Evolutionary conservation across 1,284 basidiomycete species (phyloP).

Genomic region (Austroboletus novae-zelandiae): DNA sequence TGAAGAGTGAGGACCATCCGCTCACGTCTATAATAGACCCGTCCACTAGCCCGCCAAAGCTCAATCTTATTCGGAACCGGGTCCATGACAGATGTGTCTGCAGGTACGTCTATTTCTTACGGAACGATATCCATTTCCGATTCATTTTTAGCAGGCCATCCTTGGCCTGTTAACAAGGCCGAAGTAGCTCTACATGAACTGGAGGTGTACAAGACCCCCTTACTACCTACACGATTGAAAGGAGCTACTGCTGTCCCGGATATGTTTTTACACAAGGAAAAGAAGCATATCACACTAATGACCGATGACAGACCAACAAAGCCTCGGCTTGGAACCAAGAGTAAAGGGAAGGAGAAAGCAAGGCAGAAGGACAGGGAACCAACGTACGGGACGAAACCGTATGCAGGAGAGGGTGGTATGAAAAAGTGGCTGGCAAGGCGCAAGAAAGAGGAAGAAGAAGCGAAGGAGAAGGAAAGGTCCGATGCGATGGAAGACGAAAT

Average conservation of each 20-base stretch:
- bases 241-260: conserved; percentile 51
- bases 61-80: conserved; percentile 46
- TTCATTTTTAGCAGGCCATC: conserved; percentile 27
- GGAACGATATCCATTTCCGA: conserved; percentile 6
- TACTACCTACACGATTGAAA: conserved; percentile 66
- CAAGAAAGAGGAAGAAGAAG: conserved; percentile 38
- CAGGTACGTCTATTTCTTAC: conserved; percentile 22
- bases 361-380: conserved; percentile 30
- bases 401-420: conserved; percentile 70
- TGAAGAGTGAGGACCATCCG: conserved; percentile 1
- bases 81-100: conserved; percentile 34
- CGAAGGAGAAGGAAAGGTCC: conserved; percentile 27
- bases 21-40: conserved; percentile 34
- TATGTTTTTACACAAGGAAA: conserved; percentile 61
- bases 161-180: conserved; percentile 46
- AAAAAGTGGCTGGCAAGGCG: conserved; percentile 66
- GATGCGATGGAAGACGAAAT: conserved; percentile 36
- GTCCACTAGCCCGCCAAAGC: conserved; percentile 48
- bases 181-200: conserved; percentile 66
- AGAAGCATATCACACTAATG: conserved; percentile 57
- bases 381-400: conserved; percentile 61
- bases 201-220: conserved; percentile 73
- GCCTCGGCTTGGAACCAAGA: conserved; percentile 34
- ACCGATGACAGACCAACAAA: conserved; percentile 44
- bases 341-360: conserved; percentile 31